Evolutionary conservation across 345 rosid species (phyloP).

Genomic region (Hirschfeldia incana): DNA sequence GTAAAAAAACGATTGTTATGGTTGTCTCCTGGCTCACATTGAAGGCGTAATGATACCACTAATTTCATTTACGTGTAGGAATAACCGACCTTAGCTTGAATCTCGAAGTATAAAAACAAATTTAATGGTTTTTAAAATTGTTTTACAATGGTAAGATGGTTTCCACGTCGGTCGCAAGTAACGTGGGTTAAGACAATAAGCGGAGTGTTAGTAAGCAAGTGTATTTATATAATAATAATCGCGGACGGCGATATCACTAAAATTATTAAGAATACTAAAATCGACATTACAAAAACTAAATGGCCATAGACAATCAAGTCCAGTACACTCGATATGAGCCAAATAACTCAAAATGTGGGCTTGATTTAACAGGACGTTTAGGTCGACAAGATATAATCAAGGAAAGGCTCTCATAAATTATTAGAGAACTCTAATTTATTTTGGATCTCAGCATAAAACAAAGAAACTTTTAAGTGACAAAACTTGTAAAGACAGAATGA

Average conservation of each 20-base stretch:
- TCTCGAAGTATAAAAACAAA: not conserved
- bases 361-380: no score
- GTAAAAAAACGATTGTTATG: conserved; percentile 16
- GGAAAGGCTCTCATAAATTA: not conserved
- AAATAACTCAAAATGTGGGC: not conserved
- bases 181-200: conserved; percentile 17
- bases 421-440: not conserved
- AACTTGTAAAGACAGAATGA: not conserved
- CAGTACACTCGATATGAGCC: not conserved
- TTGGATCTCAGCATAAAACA: not conserved
- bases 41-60: not conserved
- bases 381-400: not conserved
- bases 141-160: not conserved
- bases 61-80: conserved; percentile 21
- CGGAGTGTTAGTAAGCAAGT: not conserved
- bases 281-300: not conserved
- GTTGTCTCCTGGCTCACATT: not conserved
- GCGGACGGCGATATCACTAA: not conserved
- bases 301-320: not conserved
- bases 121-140: not conserved
- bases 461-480: not conserved
- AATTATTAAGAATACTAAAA: no score
- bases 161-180: conserved; percentile 25
- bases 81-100: not conserved
- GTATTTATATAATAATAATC: not conserved